Percentiles rank a stretch among this genome's conserved stretches.
Evolutionary conservation across 352 stramenopile species (phyloP).

Genomic region (Aphanomyces invadans): DNA sequence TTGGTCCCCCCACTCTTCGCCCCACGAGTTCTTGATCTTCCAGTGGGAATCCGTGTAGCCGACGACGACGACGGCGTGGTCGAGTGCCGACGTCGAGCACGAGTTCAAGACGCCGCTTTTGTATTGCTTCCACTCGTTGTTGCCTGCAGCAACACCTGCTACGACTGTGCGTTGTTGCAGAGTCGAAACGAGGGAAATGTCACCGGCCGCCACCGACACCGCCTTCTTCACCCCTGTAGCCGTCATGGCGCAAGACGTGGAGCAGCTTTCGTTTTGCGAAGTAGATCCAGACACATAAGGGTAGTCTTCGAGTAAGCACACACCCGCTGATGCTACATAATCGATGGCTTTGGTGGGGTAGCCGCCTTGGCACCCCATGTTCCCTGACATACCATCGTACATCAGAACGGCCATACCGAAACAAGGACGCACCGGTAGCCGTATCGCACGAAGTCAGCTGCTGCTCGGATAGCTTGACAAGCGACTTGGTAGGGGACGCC

Average conservation of each 20-base stretch:
- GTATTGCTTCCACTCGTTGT: slow-evolving; percentile 28
- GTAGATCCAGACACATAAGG: slow-evolving; percentile 58
- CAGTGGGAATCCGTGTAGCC: slow-evolving; percentile 24
- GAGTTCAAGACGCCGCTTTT: slow-evolving; percentile 16
- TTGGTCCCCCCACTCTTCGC: slow-evolving; percentile 27
- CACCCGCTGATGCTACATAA: slow-evolving; percentile 78
- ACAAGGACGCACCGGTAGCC: background rate
- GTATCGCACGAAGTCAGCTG: slow-evolving; percentile 54
- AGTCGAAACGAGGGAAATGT: background rate
- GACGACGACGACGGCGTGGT: slow-evolving; percentile 30
- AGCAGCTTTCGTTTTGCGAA: slow-evolving; percentile 31
- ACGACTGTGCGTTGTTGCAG: slow-evolving; percentile 1
- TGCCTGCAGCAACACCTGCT: slow-evolving; percentile 23
- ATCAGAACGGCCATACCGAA: background rate
- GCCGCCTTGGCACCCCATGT: slow-evolving; percentile 88
- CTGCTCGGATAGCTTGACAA: slow-evolving; percentile 43
- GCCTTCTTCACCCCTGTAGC: slow-evolving; percentile 25
- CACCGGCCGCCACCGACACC: background rate
- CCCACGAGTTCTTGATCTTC: slow-evolving; percentile 32
- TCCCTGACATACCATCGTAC: too few species aligned
- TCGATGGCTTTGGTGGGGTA: slow-evolving; percentile 87
- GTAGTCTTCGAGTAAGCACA: slow-evolving; percentile 76
- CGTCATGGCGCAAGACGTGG: slow-evolving; percentile 32
- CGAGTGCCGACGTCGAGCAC: slow-evolving; percentile 22
- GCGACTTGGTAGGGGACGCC: slow-evolving; percentile 33